Conservation (phyloP, 2,329 filamentous ascomycete species). For the Monosporascus sp. region DNA sequence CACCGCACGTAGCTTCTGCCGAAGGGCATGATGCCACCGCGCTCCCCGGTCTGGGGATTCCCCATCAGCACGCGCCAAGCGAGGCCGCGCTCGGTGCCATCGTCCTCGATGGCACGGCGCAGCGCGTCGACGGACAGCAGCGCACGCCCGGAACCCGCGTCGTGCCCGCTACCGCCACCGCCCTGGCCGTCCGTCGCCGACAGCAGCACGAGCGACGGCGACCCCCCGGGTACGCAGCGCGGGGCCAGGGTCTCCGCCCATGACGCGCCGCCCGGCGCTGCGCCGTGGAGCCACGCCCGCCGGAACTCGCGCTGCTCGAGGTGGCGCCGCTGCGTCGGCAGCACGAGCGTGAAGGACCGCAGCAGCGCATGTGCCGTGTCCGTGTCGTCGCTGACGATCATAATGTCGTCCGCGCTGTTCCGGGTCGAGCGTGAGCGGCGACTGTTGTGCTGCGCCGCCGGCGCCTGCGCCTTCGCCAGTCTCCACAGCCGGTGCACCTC, state of each 20-base stretch:
- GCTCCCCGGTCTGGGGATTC: conserved; percentile 1
- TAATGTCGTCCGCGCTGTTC: no score
- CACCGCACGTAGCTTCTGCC: conserved; percentile 8
- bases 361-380: conserved; percentile 15
- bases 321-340: conserved; percentile 20
- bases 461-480: conserved; percentile 36
- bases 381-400: conserved; percentile 3
- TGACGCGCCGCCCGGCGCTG: background rate
- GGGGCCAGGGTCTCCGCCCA: background rate
- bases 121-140: conserved; percentile 24
- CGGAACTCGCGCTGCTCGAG: conserved; percentile 7
- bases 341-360: conserved; percentile 27
- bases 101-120: conserved; percentile 32
- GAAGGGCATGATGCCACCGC: conserved; percentile 22
- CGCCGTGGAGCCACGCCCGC: background rate
- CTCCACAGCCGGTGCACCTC: conserved; percentile 47
- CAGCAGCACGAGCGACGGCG: background rate
- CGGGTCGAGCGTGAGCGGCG: background rate
- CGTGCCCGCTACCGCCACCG: conserved; percentile 4
- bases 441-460: conserved; percentile 19
- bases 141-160: background rate
- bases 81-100: conserved; percentile 36
- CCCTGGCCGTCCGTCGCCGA: conserved; percentile 1
- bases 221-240: no score
- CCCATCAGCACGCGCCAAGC: conserved; percentile 27